Conservation (phyloP, 768 basidiomycete genomes). For the Tulasnella sp. region DNA sequence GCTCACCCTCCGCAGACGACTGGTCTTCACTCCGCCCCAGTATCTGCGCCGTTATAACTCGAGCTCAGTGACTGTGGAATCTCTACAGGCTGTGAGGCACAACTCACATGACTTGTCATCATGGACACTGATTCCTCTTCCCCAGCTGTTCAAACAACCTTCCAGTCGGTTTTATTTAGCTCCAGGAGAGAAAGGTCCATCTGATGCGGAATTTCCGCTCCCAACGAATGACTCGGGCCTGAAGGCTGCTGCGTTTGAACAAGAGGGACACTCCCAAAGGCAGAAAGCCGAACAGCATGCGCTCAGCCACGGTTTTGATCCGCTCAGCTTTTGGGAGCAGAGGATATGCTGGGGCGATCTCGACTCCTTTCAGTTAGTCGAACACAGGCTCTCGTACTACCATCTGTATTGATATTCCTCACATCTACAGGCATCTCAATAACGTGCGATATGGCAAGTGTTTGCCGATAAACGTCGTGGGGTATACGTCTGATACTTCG, state of each 20-base stretch:
- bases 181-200: constrained; percentile 47
- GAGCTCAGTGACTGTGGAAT: too few species aligned
- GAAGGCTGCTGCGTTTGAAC: too few species aligned
- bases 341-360: constrained; percentile 70
- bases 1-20: too few species aligned
- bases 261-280: too few species aligned
- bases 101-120: too few species aligned
- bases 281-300: constrained; percentile 37
- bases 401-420: neutral
- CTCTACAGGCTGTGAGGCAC: too few species aligned
- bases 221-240: too few species aligned
- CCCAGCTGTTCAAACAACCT: constrained; percentile 50
- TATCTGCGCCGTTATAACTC: too few species aligned
- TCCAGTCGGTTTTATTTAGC: constrained; percentile 54
- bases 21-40: too few species aligned
- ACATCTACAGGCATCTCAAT: constrained; percentile 52
- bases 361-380: constrained; percentile 60
- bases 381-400: too few species aligned
- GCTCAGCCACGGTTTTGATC: constrained; percentile 41
- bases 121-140: too few species aligned
- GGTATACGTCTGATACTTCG: neutral
- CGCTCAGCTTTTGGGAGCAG: constrained; percentile 65
- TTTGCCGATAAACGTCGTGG: neutral
- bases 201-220: neutral
- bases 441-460: constrained; percentile 59